Base-by-base conservation (phyloP, 2,329 filamentous ascomycete species). In the Hypomyces perniciosus region DNA sequence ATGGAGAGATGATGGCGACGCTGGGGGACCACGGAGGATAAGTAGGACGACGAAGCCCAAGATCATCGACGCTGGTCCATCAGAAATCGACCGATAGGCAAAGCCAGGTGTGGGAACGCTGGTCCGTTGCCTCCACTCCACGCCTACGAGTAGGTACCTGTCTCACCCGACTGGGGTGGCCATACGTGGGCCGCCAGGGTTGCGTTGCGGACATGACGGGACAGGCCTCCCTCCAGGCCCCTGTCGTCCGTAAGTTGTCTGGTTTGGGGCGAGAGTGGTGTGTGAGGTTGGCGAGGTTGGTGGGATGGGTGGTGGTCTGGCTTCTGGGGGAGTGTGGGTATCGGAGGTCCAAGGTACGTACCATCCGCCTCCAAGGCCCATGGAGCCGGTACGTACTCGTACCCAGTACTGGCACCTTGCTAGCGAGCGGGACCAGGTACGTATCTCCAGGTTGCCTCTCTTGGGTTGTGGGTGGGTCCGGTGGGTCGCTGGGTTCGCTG, bases 1-100 rank as follows among this genome's bases (percentile, higher is more conserved):
- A 68, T 70, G 65, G 65, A 45, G 62, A 68, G 63, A 60, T 63
- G 68, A 63, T 58, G 57, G 65, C 66, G 61, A 62, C 65, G 71
- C 72, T 63, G 71, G 73, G 52, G 74, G 72, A 66, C 59, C 62
- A 58, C 66, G 62, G 65, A 65, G 62, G 65, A 78, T 77, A 78
- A 75, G 75, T 77, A 76, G 58, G 56, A 62, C 65, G 64, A 61
- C 65, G 61, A 68, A 62, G 61, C 63, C 67, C 64, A 61, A 65
- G 68, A 68, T 72, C 67, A 71, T 70, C 65, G 61, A 54, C 56
- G 30, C 37, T 34, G 28, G 27, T n/a, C 31, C 34, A 29, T 37
- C 44, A 51, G 43, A 37, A 52, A 44, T 49, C 46, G 50, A 48
- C 55, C 55, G 61, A 50, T 50, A 54, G 49, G 45, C 54, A 50